phyloP scores from a whole-genome alignment of 1,284 basidiomycete genomes.

The Cerrena zonata region DNA sequence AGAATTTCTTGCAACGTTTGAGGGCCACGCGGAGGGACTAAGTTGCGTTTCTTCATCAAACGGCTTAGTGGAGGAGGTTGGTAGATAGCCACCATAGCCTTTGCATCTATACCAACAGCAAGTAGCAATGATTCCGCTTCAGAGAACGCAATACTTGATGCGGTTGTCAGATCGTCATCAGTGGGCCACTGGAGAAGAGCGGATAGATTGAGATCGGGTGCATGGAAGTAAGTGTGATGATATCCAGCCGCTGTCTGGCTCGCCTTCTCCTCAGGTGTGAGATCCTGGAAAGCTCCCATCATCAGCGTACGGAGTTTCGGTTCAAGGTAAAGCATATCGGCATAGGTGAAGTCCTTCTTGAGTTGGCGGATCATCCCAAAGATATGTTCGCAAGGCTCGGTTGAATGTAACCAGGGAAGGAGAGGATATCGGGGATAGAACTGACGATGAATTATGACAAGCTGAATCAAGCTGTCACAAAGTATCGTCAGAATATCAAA shows the following conservation, averaged over 20 bases:
- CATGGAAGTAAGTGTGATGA: background rate
- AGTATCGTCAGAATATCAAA: background rate
- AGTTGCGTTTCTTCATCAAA: background rate
- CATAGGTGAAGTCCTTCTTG: background rate
- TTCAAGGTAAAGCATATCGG: background rate
- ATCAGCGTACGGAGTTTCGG: background rate
- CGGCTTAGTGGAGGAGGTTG: background rate
- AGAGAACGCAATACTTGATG: background rate
- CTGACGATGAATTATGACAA: background rate
- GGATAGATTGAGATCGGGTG: background rate
- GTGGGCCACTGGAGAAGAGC: background rate
- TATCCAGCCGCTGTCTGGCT: background rate
- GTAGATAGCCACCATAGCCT: background rate
- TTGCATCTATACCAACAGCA: background rate
- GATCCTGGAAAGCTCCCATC: background rate
- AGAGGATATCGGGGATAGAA: background rate
- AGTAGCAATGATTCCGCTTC: background rate
- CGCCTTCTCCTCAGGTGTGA: background rate
- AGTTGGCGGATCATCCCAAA: background rate
- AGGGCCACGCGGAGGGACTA: background rate
- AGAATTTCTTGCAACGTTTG: background rate
- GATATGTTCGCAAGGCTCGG: background rate
- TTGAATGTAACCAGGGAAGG: background rate
- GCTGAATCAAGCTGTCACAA: background rate
- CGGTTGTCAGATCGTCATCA: background rate